Evolutionary conservation across 2,329 filamentous ascomycete species (phyloP).

Genomic region (Tolypocladium ophioglossoides): DNA sequence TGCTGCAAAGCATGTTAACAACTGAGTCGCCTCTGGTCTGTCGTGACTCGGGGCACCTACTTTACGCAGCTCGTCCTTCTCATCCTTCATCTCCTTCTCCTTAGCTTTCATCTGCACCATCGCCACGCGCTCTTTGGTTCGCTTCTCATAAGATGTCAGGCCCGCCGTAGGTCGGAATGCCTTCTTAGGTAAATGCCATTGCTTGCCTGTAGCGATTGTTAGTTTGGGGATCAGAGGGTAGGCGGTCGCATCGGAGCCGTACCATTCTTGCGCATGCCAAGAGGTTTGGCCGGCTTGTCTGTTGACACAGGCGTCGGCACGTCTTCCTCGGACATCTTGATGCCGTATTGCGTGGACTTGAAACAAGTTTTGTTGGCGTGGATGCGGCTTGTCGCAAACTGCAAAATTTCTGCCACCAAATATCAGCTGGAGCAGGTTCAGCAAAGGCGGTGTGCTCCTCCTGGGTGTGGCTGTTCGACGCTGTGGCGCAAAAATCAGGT

Average conservation of each 20-base stretch:
- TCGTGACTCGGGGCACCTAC: conserved; percentile 33
- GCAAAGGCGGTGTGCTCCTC: neutral
- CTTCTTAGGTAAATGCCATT: conserved; percentile 79
- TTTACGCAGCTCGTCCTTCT: conserved; percentile 83
- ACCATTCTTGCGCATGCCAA: conserved; percentile 81
- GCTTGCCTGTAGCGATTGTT: conserved; percentile 58
- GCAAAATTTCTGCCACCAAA: neutral
- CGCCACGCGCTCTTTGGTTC: conserved; percentile 58
- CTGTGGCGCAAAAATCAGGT: neutral
- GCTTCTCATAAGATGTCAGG: conserved; percentile 68
- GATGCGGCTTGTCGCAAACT: neutral
- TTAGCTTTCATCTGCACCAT: conserved; percentile 76
- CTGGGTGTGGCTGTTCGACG: neutral
- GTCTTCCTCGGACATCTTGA: conserved; percentile 13
- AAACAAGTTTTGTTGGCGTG: conserved; percentile 27
- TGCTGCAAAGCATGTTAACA: conserved; percentile 36
- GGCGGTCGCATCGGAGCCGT: conserved; percentile 14
- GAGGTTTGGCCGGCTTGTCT: conserved; percentile 26
- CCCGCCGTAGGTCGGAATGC: conserved; percentile 77
- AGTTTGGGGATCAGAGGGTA: neutral
- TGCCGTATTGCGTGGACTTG: conserved; percentile 18
- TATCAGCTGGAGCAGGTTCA: neutral
- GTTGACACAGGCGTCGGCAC: conserved; percentile 8
- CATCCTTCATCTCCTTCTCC: conserved; percentile 91
- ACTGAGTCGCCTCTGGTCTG: neutral